Evolutionary conservation across 2,329 filamentous ascomycete species (phyloP), one percentile per base, ranked within the genome.

Genomic region (Fusarium odoratissimum): DNA sequence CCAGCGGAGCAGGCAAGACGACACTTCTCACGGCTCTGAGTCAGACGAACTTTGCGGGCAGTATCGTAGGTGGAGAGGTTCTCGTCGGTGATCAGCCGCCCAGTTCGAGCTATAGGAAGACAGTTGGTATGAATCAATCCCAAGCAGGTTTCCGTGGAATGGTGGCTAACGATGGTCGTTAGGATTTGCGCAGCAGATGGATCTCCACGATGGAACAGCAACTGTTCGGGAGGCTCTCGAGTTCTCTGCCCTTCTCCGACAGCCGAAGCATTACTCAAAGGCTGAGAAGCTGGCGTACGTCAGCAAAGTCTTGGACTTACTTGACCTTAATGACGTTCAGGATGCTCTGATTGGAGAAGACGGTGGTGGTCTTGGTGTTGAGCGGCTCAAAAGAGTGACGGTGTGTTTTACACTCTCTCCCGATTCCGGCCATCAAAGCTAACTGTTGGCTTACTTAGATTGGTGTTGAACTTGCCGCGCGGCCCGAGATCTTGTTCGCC

Each of bases 141-240:
- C 12, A 21, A 3, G 5, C 11, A 1, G 2, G 17, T 6, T 28
- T 21, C 12, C 7, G 2, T 25, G 3, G 3, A 28, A 21, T 25
- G 6, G 8, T 28, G 8, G 11, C 31, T 52, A 28, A 52, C 9
- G 6, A 11, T 6, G 0, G 3, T 25, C 2, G 2, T 12, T 4
- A 54, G 49, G 49, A 16, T 54, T 54, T 8, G 49, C 35, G 9
- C 49, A 54, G 8, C 49, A 54, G 19, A 54, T 54, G 49, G 49
- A 40, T 38, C 10, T 54, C 3, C 49, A 54, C 35, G 35, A 54
- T 21, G 49, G 49, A 6, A 54, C 49, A 12, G 49, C 35, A n/a
- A 54, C 49, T 4, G 25, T 54, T 17, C 49, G 49, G 5, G 49
- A 54, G 17, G 49, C 23, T 16, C 35, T 54, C 9, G 49, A 54